Percentiles rank a stretch among this genome's conserved stretches.
Conservation (phyloP, 1,284 basidiomycete species). For the Pseudozyma hubeiensis region DNA sequence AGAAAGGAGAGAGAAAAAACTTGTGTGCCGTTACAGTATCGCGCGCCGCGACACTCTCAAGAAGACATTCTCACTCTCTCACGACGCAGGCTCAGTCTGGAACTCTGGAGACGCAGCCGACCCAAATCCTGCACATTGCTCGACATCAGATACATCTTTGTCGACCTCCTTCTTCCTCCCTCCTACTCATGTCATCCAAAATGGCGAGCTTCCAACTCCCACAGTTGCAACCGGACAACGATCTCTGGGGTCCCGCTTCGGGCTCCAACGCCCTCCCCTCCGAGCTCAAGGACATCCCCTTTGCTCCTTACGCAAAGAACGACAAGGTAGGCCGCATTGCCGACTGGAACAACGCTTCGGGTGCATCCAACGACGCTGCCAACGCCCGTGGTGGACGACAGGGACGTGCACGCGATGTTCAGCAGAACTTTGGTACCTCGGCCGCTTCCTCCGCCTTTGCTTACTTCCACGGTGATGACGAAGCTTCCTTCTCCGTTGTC, state of each 20-base stretch:
- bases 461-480: slow-evolving; percentile 98
- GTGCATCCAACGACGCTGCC: slow-evolving; percentile 71
- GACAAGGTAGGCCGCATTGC: slow-evolving; percentile 98
- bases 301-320: slow-evolving; percentile 96
- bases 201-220: slow-evolving; percentile 66
- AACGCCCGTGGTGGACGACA: slow-evolving; percentile 49
- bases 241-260: slow-evolving; percentile 64
- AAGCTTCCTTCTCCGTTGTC: slow-evolving; percentile 95
- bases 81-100: no score
- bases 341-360: slow-evolving; percentile 84
- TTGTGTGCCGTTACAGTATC: slow-evolving; percentile 6
- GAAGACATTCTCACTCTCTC: no score
- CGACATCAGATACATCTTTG: no score
- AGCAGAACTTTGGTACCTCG: slow-evolving; percentile 53
- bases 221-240: slow-evolving; percentile 49
- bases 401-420: slow-evolving; percentile 55
- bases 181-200: slow-evolving; percentile 3
- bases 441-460: slow-evolving; percentile 83
- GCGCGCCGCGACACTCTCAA: no score
- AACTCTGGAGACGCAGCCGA: no score
- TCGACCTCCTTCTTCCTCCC: background rate
- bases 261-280: slow-evolving; percentile 55
- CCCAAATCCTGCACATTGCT: no score
- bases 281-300: slow-evolving; percentile 70
- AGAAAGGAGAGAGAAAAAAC: slow-evolving; percentile 26